Evolutionary conservation across 768 basidiomycete genomes (phyloP).

Genomic region (Boletus subcaerulescens): DNA sequence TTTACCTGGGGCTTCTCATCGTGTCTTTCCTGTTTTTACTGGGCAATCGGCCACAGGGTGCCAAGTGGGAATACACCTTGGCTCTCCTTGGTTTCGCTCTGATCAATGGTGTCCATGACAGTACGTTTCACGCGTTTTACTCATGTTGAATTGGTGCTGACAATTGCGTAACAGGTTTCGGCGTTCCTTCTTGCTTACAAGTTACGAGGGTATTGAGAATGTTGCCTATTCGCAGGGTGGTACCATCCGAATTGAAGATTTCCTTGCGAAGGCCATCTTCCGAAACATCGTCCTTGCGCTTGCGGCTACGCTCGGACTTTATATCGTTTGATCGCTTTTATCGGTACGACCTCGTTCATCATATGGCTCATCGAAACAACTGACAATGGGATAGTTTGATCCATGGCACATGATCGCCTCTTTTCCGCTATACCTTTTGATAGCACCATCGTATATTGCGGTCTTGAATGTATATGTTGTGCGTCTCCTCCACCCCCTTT

Average conservation of each 20-base stretch:
- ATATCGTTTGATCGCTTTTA: conserved; percentile 75
- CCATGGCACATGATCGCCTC: conserved; percentile 99
- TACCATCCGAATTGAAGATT: too few relatives aligned
- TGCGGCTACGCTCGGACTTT: conserved; percentile 84
- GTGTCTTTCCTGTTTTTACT: conserved; percentile 85
- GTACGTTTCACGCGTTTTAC: conserved; percentile 37
- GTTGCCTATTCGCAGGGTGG: too few relatives aligned
- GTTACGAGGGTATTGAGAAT: too few relatives aligned
- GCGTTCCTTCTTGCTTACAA: too few relatives aligned
- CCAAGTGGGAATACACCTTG: conserved; percentile 80
- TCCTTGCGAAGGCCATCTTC: conserved; percentile 76
- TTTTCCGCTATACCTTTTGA: conserved; percentile 83
- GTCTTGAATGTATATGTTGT: conserved; percentile 90
- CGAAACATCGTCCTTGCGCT: conserved; percentile 87
- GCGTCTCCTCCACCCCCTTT: conserved; percentile 9
- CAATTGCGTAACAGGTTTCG: too few relatives aligned
- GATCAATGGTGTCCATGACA: conserved; percentile 96
- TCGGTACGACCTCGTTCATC: conserved; percentile 57
- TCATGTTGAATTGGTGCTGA: conserved; percentile 4
- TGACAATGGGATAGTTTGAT: conserved; percentile 58
- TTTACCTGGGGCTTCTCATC: conserved; percentile 83
- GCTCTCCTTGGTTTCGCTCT: conserved; percentile 85
- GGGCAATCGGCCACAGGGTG: conserved; percentile 89
- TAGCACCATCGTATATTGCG: conserved; percentile 92
- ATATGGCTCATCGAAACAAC: not conserved